Conservation (phyloP, 768 basidiomycete species). For the Pisolithus sp. region DNA sequence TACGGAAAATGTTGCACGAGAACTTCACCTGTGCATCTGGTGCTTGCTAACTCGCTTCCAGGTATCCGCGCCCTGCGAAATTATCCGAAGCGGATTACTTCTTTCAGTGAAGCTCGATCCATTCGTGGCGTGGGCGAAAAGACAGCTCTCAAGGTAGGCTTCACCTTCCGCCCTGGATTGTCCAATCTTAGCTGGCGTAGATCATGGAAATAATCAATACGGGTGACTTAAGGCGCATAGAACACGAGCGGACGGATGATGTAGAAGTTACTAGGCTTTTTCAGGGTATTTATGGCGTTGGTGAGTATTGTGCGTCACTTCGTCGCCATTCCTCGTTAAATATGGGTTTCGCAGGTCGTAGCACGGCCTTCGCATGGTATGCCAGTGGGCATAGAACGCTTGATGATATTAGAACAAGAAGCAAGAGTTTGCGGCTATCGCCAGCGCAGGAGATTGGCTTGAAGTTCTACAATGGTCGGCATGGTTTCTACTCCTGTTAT, state of each 20-base stretch:
- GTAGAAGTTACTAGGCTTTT: constrained; percentile 52
- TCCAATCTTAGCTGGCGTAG: constrained; percentile 30
- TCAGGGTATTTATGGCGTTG: constrained; percentile 82
- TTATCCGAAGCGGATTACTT: constrained; percentile 52
- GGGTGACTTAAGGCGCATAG: constrained; percentile 62
- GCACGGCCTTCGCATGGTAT: constrained; percentile 70
- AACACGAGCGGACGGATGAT: constrained; percentile 61
- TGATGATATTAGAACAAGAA: constrained; percentile 59
- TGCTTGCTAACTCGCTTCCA: constrained; percentile 20
- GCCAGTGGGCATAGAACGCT: constrained; percentile 69
- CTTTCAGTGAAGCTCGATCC: constrained; percentile 49
- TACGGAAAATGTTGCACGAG: constrained; percentile 56
- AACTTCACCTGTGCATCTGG: neutral
- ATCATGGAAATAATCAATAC: constrained; percentile 79
- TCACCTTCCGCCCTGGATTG: neutral
- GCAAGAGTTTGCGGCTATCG: constrained; percentile 55
- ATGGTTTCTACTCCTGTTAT: neutral
- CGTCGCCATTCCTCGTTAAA: neutral
- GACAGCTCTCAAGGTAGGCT: constrained; percentile 65
- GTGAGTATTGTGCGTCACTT: constrained; percentile 33
- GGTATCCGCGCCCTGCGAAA: constrained; percentile 54
- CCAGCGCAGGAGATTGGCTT: constrained; percentile 62
- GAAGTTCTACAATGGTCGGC: constrained; percentile 60
- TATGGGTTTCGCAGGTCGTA: constrained; percentile 39
- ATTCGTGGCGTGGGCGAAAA: constrained; percentile 66